Conservation (phyloP, 257 asterid species). For the Primulina tabacum region DNA sequence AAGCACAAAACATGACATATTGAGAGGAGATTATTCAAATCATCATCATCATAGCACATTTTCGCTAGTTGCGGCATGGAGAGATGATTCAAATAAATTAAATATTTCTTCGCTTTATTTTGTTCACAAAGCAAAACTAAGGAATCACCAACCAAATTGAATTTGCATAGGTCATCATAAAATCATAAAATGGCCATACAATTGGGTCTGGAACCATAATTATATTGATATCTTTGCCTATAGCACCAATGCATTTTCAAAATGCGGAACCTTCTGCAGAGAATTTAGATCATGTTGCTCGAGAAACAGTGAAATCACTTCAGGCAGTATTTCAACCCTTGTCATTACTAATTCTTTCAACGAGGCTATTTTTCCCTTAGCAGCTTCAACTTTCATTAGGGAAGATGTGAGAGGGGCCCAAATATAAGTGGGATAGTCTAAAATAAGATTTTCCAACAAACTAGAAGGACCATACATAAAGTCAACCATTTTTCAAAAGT, state of each 20-base stretch:
- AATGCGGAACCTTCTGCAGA: too few relatives aligned
- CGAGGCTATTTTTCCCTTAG: not conserved
- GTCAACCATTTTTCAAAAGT: not conserved
- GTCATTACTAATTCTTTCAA: not conserved
- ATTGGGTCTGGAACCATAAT: too few relatives aligned
- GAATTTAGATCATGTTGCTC: not conserved
- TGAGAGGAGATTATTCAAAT: too few relatives aligned
- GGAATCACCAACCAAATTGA: not conserved
- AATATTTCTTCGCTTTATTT: too few relatives aligned
- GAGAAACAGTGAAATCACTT: not conserved
- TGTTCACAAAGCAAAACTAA: not conserved
- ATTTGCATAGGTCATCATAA: too few relatives aligned
- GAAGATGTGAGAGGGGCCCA: not conserved
- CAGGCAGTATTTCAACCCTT: not conserved
- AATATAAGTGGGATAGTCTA: not conserved
- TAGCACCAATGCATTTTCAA: too few relatives aligned
- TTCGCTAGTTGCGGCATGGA: too few relatives aligned
- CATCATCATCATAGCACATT: too few relatives aligned
- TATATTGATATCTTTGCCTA: too few relatives aligned
- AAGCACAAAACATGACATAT: too few relatives aligned
- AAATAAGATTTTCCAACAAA: not conserved
- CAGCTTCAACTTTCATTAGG: conserved; percentile 3
- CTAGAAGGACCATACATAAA: not conserved
- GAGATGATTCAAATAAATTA: not conserved
- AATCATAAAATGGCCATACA: too few relatives aligned